Evolutionary conservation across 192 early-diverging fungal genomes (phyloP).

Genomic region (Backusella morwellensis): DNA sequence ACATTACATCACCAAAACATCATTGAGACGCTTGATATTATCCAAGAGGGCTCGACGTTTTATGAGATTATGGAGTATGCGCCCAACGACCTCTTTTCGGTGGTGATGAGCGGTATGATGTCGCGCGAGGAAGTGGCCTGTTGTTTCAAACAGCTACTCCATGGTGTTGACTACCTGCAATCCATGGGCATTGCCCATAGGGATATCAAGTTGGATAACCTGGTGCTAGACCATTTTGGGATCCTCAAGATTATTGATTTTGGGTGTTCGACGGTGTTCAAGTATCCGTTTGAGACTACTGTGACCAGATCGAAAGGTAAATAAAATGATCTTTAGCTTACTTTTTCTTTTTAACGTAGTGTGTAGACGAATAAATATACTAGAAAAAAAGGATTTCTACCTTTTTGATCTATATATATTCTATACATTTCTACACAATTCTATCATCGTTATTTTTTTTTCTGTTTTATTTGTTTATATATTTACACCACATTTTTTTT

Average conservation of each 20-base stretch:
- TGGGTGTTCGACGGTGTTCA: slow-evolving; percentile 87
- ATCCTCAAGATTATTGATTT: slow-evolving; percentile 95
- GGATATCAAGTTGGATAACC: slow-evolving; percentile 90
- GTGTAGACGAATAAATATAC: neutral
- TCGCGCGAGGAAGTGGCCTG: slow-evolving; percentile 77
- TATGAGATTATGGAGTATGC: slow-evolving; percentile 91
- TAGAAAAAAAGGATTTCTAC: slow-evolving; percentile 19
- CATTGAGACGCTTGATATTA: slow-evolving; percentile 74
- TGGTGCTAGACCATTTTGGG: slow-evolving; percentile 68
- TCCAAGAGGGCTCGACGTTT: slow-evolving; percentile 56
- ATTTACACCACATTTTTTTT: neutral
- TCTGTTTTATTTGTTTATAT: slow-evolving; percentile 26
- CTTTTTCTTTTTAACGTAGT: neutral
- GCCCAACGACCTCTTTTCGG: slow-evolving; percentile 81
- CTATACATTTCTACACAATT: neutral
- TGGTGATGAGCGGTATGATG: slow-evolving; percentile 74
- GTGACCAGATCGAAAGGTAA: slow-evolving; percentile 45
- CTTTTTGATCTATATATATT: neutral
- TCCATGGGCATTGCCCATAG: slow-evolving; percentile 89
- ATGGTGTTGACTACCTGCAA: slow-evolving; percentile 87
- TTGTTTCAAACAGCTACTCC: slow-evolving; percentile 79
- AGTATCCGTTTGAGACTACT: slow-evolving; percentile 70
- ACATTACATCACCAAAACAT: slow-evolving; percentile 74
- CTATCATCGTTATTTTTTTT: slow-evolving; percentile 23
- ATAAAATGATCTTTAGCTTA: neutral